Percentiles rank a stretch among this genome's conserved stretches.
phyloP scores from a whole-genome alignment of 2,329 filamentous ascomycete species.

The Botryotinia calthae region DNA sequence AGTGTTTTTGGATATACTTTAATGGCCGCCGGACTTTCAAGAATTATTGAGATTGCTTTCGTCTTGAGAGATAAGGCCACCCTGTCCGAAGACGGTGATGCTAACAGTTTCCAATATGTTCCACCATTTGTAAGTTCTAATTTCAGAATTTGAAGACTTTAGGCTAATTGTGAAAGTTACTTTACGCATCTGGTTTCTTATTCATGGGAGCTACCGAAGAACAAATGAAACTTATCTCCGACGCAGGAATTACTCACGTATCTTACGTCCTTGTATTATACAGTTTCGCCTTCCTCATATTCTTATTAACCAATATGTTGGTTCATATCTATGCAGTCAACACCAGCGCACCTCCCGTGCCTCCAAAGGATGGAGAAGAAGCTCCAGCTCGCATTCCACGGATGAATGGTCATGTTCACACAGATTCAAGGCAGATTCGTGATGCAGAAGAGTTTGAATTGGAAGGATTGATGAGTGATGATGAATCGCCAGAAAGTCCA shows the following conservation, averaged over 20 bases:
- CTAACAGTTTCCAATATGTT: conserved; percentile 71
- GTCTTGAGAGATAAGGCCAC: conserved; percentile 71
- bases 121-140: conserved; percentile 62
- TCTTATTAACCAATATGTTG: conserved; percentile 87
- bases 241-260: conserved; percentile 78
- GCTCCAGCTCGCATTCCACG: conserved; percentile 29
- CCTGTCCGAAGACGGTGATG: conserved; percentile 65
- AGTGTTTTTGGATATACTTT: conserved; percentile 89
- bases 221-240: conserved; percentile 77
- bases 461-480: conserved; percentile 84
- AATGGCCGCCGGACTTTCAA: conserved; percentile 80
- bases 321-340: conserved; percentile 75
- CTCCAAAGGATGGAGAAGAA: conserved; percentile 36
- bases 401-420: conserved; percentile 39
- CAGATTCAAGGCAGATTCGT: conserved; percentile 57
- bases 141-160: conserved; percentile 16
- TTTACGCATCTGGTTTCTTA: conserved; percentile 89
- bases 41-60: conserved; percentile 90
- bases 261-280: conserved; percentile 90
- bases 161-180: conserved; percentile 55
- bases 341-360: conserved; percentile 41
- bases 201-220: conserved; percentile 98
- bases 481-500: conserved; percentile 63
- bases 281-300: conserved; percentile 84
- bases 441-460: conserved; percentile 94